Conservation (phyloP, 331 rosid species). For the Malus hybrid region DNA sequence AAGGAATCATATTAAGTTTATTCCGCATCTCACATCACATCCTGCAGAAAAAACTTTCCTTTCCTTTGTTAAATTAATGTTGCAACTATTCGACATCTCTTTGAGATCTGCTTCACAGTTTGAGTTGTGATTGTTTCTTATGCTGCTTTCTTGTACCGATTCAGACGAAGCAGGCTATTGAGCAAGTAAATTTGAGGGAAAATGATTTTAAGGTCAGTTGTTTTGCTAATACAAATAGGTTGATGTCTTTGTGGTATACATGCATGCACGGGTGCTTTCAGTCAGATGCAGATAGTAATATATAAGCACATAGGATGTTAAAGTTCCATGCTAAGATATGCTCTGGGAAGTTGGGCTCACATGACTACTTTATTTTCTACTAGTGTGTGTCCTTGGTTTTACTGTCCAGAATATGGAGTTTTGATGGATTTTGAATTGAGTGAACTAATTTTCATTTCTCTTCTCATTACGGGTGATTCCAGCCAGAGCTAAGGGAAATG, state of each 20-base stretch:
- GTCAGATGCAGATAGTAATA: too few species aligned
- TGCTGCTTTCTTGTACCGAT: constrained; percentile 14
- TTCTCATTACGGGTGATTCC: constrained; percentile 20
- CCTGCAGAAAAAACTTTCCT: not conserved
- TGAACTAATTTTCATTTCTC: constrained; percentile 2
- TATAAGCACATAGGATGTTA: not conserved
- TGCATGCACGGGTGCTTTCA: not conserved
- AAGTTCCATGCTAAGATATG: not conserved
- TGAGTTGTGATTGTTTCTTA: not conserved
- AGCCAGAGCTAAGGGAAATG: constrained; percentile 62
- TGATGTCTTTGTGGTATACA: not conserved
- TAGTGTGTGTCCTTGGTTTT: not conserved
- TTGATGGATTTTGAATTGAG: not conserved
- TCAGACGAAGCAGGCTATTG: constrained; percentile 57
- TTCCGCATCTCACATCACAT: not conserved
- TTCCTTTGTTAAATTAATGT: not conserved
- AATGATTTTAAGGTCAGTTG: constrained; percentile 58
- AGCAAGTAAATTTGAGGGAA: constrained; percentile 45
- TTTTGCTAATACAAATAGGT: constrained; percentile 9
- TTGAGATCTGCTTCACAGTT: not conserved
- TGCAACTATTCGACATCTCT: not conserved
- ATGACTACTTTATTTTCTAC: not conserved
- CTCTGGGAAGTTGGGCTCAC: not conserved
- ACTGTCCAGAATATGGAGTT: not conserved
- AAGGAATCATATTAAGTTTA: not conserved